These are phyloP conservation scores for Cladosporium sp. DNA, from an alignment of 2,329 filamentous ascomycete genomes.

Conservation along the genomic window DNA sequence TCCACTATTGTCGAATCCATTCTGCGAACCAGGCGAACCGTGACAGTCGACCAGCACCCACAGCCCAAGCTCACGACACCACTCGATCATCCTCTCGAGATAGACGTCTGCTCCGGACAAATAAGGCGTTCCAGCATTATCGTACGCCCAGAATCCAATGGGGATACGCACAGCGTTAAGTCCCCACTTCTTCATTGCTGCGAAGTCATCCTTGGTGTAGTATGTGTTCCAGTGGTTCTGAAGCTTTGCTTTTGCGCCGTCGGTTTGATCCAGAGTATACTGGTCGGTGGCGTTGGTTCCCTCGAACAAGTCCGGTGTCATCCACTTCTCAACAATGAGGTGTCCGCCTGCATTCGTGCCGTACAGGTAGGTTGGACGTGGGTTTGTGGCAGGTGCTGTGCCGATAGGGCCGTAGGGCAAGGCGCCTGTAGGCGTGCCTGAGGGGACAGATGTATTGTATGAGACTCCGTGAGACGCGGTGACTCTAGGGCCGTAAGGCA, in stretches of 20 bases:
- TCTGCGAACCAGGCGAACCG: slow-evolving; percentile 51
- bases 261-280: slow-evolving; percentile 40
- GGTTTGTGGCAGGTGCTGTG: neutral
- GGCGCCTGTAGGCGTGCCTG: neutral
- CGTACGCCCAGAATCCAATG: slow-evolving; percentile 55
- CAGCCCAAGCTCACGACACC: slow-evolving; percentile 47
- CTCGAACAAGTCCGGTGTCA: slow-evolving; percentile 39
- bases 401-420: neutral
- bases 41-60: slow-evolving; percentile 56
- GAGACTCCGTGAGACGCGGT: neutral
- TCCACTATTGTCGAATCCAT: slow-evolving; percentile 48
- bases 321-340: slow-evolving; percentile 41
- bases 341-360: slow-evolving; percentile 42
- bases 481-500: neutral
- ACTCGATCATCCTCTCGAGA: slow-evolving; percentile 50
- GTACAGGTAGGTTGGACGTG: slow-evolving; percentile 23
- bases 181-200: slow-evolving; percentile 40
- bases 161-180: slow-evolving; percentile 51
- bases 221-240: slow-evolving; percentile 39
- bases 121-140: slow-evolving; percentile 46
- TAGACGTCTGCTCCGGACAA: slow-evolving; percentile 49
- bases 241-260: slow-evolving; percentile 34
- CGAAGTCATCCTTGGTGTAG: slow-evolving; percentile 46
- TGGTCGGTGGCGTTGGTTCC: slow-evolving; percentile 39
- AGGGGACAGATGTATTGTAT: neutral